Evolutionary conservation across 176 grass and related monocot species (phyloP).

Genomic region (Neostapfia colusana): DNA sequence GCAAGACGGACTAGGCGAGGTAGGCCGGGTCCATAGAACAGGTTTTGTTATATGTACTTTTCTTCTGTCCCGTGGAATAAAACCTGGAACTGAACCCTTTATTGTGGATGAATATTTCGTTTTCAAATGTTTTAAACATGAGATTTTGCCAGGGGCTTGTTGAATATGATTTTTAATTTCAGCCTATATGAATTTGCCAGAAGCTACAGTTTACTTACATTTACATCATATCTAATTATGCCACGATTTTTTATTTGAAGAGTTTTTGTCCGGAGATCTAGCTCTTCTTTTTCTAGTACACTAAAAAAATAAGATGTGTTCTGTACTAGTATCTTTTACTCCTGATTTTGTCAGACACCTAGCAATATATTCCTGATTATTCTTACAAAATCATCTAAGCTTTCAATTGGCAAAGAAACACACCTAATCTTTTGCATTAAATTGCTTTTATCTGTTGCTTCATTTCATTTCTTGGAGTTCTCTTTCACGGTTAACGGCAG

Average conservation of each 20-base stretch:
- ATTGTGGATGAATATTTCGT: neutral
- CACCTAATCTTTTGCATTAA: neutral
- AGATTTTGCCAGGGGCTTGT: too few species aligned
- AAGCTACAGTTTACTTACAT: neutral
- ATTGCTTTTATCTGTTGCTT: neutral
- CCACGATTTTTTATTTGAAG: neutral
- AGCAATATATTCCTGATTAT: too few species aligned
- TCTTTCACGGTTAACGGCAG: neutral
- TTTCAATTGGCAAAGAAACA: neutral
- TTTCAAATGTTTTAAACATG: neutral
- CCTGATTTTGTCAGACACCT: neutral
- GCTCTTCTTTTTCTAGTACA: neutral
- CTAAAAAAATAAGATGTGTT: neutral
- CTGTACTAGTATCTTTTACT: neutral
- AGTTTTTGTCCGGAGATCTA: neutral
- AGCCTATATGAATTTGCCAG: neutral
- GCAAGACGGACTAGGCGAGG: conserved; percentile 9
- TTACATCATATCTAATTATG: neutral
- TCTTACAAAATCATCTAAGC: neutral
- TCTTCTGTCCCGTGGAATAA: neutral
- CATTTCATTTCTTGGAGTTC: neutral
- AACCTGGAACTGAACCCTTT: neutral
- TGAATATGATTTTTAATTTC: neutral
- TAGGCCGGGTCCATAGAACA: conserved; percentile 3
- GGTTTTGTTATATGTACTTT: neutral